Percentiles rank a stretch among this genome's conserved stretches.
These are phyloP conservation scores for Hortaea werneckii DNA, from an alignment of 2,329 filamentous ascomycete species.

Conservation along the genomic window DNA sequence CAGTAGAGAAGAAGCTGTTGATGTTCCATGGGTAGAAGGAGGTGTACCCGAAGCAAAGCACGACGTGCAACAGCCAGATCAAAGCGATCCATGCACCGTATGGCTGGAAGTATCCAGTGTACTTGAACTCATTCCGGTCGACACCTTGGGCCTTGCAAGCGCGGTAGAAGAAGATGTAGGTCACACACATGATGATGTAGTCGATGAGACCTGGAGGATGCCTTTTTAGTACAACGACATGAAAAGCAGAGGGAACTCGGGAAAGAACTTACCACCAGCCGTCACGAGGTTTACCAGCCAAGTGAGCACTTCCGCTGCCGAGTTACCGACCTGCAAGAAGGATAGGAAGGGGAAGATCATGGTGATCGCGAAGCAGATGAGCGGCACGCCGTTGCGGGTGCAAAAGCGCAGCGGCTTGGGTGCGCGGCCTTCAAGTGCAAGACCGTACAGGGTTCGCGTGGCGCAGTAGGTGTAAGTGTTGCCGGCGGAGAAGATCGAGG, in stretches of 20 bases:
- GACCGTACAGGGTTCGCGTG: conserved; percentile 42
- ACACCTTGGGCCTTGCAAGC: conserved; percentile 43
- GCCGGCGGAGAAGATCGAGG: conserved; percentile 46
- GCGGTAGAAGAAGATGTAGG: conserved; percentile 50
- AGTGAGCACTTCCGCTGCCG: conserved; percentile 21
- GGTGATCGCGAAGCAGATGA: conserved; percentile 46
- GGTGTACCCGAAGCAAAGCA: conserved; percentile 47
- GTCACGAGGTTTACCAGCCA: conserved; percentile 47
- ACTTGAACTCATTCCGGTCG: conserved; percentile 46
- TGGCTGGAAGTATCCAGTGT: conserved; percentile 47
- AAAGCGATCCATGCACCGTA: conserved; percentile 38
- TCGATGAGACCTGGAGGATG: conserved; percentile 1
- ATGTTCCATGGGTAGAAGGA: conserved; percentile 38
- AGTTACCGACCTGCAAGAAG: conserved; percentile 24
- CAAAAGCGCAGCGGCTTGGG: conserved; percentile 47
- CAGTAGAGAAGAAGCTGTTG: conserved; percentile 20
- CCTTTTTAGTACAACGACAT: neutral
- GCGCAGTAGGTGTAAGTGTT: conserved; percentile 48
- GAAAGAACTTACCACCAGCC: conserved; percentile 32
- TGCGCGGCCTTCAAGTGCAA: conserved; percentile 44
- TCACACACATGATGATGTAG: conserved; percentile 45
- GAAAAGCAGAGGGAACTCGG: neutral
- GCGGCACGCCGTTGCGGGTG: conserved; percentile 51
- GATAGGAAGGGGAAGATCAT: conserved; percentile 28
- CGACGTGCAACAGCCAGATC: conserved; percentile 23